Evolutionary conservation across 371 early-diverging fungal genomes (phyloP).

Genomic region (Rhizomucor miehei): DNA sequence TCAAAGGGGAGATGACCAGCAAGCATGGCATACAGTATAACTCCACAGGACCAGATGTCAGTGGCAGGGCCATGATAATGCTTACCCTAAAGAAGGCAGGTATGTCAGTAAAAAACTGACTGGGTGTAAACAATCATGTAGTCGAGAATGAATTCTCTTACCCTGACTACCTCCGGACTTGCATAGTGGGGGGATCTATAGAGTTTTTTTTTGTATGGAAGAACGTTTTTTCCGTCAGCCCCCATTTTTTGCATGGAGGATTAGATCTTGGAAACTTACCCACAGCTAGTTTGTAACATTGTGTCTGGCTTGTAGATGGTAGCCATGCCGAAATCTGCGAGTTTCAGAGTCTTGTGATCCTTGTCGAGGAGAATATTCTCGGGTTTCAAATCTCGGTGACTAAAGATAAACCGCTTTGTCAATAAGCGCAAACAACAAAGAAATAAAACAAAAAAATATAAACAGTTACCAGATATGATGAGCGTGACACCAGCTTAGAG

Average conservation of each 20-base stretch:
- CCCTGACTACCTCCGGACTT: constrained; percentile 81
- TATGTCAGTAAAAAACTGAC: constrained; percentile 18
- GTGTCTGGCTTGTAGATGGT: constrained; percentile 60
- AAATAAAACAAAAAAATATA: neutral
- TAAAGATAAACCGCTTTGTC: constrained; percentile 12
- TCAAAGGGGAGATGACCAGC: constrained; percentile 93
- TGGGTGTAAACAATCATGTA: constrained; percentile 12
- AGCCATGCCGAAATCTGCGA: constrained; percentile 87
- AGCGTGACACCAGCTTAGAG: constrained; percentile 89
- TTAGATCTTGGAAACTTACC: constrained; percentile 27
- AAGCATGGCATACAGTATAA: constrained; percentile 87
- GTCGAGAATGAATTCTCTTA: constrained; percentile 14
- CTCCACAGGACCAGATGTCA: constrained; percentile 93
- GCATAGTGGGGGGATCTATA: constrained; percentile 79
- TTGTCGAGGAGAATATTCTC: constrained; percentile 71
- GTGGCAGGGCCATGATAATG: constrained; percentile 80
- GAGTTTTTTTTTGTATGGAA: constrained; percentile 1
- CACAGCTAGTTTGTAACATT: constrained; percentile 77
- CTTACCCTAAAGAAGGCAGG: constrained; percentile 32
- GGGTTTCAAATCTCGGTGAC: constrained; percentile 66
- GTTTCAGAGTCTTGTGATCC: constrained; percentile 69
- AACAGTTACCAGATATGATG: constrained; percentile 82
- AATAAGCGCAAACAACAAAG: constrained; percentile 1
- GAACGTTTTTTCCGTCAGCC: neutral
- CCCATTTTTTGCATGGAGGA: neutral